Percentiles rank a stretch among this genome's conserved stretches.
phyloP scores from a whole-genome alignment of 345 rosid species.

The Corchorus olitorius region DNA sequence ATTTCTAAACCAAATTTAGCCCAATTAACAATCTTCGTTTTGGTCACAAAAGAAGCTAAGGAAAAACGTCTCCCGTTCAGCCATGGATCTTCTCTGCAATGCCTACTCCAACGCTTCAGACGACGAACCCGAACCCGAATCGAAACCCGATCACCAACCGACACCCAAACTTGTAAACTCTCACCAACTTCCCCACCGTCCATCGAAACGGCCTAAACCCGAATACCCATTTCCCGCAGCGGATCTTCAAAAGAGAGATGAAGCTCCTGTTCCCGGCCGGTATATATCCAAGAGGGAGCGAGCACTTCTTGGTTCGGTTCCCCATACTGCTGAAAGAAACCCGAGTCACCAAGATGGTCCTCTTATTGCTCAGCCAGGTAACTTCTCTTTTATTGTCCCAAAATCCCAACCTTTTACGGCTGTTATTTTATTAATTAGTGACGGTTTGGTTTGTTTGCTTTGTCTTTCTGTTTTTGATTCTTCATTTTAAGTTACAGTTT shows the following conservation, averaged over 20 bases:
- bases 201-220: conserved; percentile 32
- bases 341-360: background rate
- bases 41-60: too few relatives aligned
- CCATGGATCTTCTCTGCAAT: conserved; percentile 59
- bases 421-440: background rate
- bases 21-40: too few relatives aligned
- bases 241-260: conserved; percentile 22
- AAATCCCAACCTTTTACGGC: background rate
- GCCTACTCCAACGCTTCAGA: conserved; percentile 51
- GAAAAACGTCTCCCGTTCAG: background rate
- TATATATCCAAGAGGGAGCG: conserved; percentile 76
- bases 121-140: conserved; percentile 40
- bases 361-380: conserved; percentile 41
- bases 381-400: background rate
- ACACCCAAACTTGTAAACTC: background rate
- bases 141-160: background rate
- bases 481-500: conserved; percentile 13
- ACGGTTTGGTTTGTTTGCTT: background rate
- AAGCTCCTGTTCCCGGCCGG: conserved; percentile 58
- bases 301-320: conserved; percentile 33
- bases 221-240: conserved; percentile 7
- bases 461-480: background rate
- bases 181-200: conserved; percentile 1
- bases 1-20: too few relatives aligned
- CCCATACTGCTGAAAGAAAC: conserved; percentile 11